Evolutionary conservation across 2,329 filamentous ascomycete species (phyloP).

Genomic region (Paracoccidioides lutzii): DNA sequence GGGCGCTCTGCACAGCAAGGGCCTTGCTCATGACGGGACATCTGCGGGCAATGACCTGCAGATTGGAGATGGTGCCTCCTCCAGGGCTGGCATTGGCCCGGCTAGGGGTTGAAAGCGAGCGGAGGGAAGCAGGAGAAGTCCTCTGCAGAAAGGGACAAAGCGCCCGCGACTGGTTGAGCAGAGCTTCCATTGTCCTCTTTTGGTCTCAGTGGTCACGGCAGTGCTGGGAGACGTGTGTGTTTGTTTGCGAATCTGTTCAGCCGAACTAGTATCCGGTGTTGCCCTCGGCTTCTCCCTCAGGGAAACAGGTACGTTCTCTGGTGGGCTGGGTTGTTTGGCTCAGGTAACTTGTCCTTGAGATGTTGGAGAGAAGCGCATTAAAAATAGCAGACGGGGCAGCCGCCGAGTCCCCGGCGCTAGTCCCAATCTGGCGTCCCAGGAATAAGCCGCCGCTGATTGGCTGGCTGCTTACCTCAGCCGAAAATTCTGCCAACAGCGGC

Average conservation of each 20-base stretch:
- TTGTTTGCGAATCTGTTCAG: background rate
- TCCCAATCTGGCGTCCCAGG: background rate
- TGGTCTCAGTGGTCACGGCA: background rate
- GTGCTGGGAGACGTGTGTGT: background rate
- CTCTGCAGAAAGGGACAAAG: constrained; percentile 97
- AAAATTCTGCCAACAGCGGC: no score
- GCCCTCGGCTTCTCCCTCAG: no score
- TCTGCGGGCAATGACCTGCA: constrained; percentile 84
- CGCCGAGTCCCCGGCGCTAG: background rate
- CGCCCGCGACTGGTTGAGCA: constrained; percentile 87
- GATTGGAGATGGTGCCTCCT: constrained; percentile 89
- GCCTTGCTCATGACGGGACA: constrained; percentile 99
- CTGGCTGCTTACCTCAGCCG: background rate
- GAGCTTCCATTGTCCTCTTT: constrained; percentile 61
- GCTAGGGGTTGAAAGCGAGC: constrained; percentile 63
- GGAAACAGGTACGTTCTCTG: no score
- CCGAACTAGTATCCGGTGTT: no score
- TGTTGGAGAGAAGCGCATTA: no score
- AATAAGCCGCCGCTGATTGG: constrained; percentile 13
- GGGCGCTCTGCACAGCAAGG: constrained; percentile 62
- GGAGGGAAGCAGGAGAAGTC: constrained; percentile 80
- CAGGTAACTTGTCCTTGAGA: no score
- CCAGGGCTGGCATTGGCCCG: constrained; percentile 50
- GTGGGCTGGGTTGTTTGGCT: no score
- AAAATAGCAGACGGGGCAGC: no score